Conservation (phyloP, 2,329 filamentous ascomycete genomes). For the Penicillium palitans region DNA sequence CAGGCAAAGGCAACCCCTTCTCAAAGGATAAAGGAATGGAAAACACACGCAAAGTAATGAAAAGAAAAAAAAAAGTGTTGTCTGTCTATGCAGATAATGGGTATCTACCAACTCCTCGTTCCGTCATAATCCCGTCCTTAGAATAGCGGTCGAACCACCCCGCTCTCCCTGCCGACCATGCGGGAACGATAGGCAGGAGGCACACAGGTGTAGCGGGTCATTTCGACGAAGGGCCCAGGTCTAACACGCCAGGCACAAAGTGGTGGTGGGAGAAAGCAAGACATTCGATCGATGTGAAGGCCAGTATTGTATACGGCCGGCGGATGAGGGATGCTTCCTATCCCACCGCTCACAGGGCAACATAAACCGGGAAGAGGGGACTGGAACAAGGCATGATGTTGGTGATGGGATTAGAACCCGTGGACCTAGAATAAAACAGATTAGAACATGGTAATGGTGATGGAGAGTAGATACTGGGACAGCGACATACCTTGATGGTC, state of each 20-base stretch:
- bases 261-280: slow-evolving; percentile 26
- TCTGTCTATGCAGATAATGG: slow-evolving; percentile 39
- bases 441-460: slow-evolving; percentile 6
- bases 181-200: slow-evolving; percentile 18
- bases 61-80: slow-evolving; percentile 27
- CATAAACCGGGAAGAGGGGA: slow-evolving; percentile 45
- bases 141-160: slow-evolving; percentile 28
- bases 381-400: slow-evolving; percentile 44
- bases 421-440: slow-evolving; percentile 44
- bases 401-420: slow-evolving; percentile 51
- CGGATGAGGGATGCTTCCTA: slow-evolving; percentile 35
- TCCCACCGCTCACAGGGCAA: slow-evolving; percentile 40
- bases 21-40: slow-evolving; percentile 14
- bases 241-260: slow-evolving; percentile 33
- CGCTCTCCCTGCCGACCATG: slow-evolving; percentile 26
- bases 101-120: slow-evolving; percentile 48
- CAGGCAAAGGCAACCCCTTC: slow-evolving; percentile 2
- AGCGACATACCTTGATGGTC: slow-evolving; percentile 78
- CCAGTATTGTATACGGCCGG: slow-evolving; percentile 22
- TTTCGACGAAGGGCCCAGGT: slow-evolving; percentile 35
- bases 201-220: slow-evolving; percentile 30
- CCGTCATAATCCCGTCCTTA: slow-evolving; percentile 41
- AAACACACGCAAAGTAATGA: slow-evolving; percentile 17
- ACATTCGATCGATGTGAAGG: slow-evolving; percentile 24
- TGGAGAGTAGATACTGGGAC: neutral